Conservation (phyloP, 805 yeast genomes). For the Metschnikowia cubensis region DNA sequence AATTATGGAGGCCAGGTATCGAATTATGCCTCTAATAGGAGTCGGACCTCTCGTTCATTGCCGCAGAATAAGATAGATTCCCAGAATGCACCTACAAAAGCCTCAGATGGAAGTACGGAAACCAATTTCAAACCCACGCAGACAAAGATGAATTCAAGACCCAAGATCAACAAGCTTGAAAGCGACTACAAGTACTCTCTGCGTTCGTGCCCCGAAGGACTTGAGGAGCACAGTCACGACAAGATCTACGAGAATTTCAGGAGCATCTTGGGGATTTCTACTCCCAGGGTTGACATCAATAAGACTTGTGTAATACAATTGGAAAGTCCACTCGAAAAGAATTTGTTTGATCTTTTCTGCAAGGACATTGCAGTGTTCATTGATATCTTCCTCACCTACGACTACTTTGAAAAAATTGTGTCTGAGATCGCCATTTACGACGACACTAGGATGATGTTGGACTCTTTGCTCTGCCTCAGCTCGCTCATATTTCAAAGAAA, state of each 20-base stretch:
- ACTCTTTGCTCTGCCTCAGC: slow-evolving; percentile 35
- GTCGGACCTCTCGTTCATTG: neutral
- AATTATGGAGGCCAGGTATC: neutral
- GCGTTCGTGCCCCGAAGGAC: slow-evolving; percentile 3
- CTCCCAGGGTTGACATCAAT: slow-evolving; percentile 9
- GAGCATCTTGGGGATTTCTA: slow-evolving; percentile 19
- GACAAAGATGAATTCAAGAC: slow-evolving; percentile 35
- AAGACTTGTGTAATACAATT: slow-evolving; percentile 11
- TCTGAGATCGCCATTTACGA: slow-evolving; percentile 36
- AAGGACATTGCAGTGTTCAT: slow-evolving; percentile 26
- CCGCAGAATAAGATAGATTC: neutral
- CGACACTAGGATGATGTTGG: slow-evolving; percentile 36
- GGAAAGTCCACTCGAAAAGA: slow-evolving; percentile 24
- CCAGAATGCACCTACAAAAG: neutral
- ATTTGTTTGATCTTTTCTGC: slow-evolving; percentile 33
- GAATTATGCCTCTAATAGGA: neutral
- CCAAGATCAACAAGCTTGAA: slow-evolving; percentile 34
- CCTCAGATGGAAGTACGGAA: neutral
- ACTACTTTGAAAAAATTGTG: slow-evolving; percentile 28
- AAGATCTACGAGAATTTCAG: slow-evolving; percentile 23
- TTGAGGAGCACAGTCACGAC: slow-evolving; percentile 25
- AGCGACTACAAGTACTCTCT: slow-evolving; percentile 10
- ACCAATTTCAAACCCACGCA: slow-evolving; percentile 32
- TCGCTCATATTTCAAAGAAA: slow-evolving; percentile 32
- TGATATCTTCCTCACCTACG: slow-evolving; percentile 31